A percentile compares a stretch with the other conserved stretches of the same genome.
phyloP scores from a whole-genome alignment of 2,329 filamentous ascomycete species.

The Paecilomyces variotii region DNA sequence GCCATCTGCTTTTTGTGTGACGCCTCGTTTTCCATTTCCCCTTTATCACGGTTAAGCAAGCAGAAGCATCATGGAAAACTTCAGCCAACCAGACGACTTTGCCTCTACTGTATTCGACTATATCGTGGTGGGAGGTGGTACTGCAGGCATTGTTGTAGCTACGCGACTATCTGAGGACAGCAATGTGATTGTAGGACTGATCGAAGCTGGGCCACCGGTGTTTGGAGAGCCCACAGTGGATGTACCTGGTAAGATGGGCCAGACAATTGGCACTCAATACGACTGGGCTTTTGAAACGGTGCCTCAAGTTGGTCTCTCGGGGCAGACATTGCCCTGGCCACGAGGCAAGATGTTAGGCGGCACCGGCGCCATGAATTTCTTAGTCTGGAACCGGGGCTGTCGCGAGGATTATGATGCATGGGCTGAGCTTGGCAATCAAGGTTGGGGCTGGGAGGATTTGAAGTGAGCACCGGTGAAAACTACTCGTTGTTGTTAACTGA shows the following conservation, averaged over 20 bases:
- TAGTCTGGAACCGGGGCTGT: slow-evolving; percentile 12
- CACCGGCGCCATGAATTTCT: background rate
- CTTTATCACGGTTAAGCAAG: background rate
- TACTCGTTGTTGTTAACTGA: too few species aligned
- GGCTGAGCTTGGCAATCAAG: slow-evolving; percentile 20
- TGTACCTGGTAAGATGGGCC: background rate
- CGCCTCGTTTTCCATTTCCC: background rate
- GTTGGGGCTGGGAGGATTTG: slow-evolving; percentile 20
- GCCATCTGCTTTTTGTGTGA: background rate
- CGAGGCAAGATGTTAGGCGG: background rate
- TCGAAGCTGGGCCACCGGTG: background rate
- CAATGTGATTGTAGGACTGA: background rate
- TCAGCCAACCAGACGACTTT: background rate
- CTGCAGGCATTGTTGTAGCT: background rate
- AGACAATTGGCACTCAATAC: background rate
- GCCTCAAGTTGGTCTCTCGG: background rate
- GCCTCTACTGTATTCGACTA: background rate
- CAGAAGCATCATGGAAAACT: background rate
- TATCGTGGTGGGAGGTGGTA: background rate
- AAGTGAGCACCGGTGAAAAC: background rate
- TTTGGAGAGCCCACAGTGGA: background rate
- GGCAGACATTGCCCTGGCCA: background rate
- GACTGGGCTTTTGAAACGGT: background rate
- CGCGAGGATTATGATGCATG: slow-evolving; percentile 24
- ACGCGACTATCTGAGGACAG: background rate